Percentiles rank a stretch among this genome's conserved stretches.
phyloP scores from a whole-genome alignment of 108 stramenopile species.

The Hondaea fermentalgiana region DNA sequence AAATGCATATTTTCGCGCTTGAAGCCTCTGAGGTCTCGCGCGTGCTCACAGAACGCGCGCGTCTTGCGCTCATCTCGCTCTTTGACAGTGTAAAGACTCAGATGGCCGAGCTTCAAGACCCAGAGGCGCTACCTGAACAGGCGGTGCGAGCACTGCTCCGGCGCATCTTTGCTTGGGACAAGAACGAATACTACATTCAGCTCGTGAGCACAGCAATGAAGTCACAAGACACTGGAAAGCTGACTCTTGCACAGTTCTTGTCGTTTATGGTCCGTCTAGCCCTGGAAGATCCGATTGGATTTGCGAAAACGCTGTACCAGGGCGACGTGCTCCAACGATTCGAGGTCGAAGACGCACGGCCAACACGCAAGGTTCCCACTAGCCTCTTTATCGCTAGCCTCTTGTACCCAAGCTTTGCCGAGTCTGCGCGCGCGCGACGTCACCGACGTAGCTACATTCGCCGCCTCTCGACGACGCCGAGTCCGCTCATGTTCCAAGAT shows the following conservation, averaged over 20 bases:
- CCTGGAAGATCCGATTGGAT: not conserved
- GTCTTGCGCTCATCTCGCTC: not conserved
- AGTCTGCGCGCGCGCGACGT: not conserved
- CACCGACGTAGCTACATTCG: not conserved
- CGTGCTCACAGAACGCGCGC: not conserved
- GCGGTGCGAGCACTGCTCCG: not conserved
- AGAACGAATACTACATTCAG: not conserved
- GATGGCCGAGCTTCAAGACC: too few species aligned
- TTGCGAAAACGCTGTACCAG: not conserved
- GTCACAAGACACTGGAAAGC: too few species aligned
- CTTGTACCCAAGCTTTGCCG: not conserved
- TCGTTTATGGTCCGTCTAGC: not conserved
- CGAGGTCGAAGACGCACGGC: not conserved
- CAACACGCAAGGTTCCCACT: not conserved
- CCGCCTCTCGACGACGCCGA: not conserved
- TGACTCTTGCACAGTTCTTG: not conserved
- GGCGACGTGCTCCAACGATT: not conserved
- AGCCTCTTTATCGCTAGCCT: not conserved
- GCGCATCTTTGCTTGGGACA: not conserved
- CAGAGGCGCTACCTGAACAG: too few species aligned
- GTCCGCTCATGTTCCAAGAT: not conserved
- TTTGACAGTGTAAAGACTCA: not conserved
- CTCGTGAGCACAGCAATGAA: not conserved
- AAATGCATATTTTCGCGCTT: not conserved
- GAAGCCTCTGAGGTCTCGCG: not conserved